Percentiles rank a stretch among this genome's conserved stretches.
phyloP scores from a whole-genome alignment of 1,284 basidiomycete species.

The Leccinum angustisporum region DNA sequence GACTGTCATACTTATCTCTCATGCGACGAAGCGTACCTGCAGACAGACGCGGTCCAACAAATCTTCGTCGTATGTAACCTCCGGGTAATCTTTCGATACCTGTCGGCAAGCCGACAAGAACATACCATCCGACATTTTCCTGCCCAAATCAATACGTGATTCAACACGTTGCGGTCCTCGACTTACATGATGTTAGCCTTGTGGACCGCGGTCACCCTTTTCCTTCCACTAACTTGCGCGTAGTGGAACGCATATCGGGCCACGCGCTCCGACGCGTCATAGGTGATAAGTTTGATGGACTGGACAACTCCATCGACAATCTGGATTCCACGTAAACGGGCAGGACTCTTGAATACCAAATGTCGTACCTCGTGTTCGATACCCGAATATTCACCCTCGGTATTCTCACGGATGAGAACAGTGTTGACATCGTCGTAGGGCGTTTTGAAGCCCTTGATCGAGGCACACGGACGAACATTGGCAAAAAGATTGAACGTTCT shows the following conservation, averaged over 20 bases:
- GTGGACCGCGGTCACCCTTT: slow-evolving; percentile 97
- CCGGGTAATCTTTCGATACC: slow-evolving; percentile 95
- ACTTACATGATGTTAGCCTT: slow-evolving; percentile 98
- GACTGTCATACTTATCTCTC: background rate
- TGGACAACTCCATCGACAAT: slow-evolving; percentile 98
- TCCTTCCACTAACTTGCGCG: slow-evolving; percentile 83
- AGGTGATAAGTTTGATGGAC: slow-evolving; percentile 99
- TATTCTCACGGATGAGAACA: slow-evolving; percentile 98
- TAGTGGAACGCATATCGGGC: slow-evolving; percentile 99
- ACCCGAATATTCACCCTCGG: slow-evolving; percentile 99
- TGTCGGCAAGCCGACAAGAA: slow-evolving; percentile 97
- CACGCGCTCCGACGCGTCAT: slow-evolving; percentile 98
- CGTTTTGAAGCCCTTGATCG: slow-evolving; percentile 94
- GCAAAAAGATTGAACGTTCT: slow-evolving; percentile 98
- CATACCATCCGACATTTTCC: slow-evolving; percentile 99
- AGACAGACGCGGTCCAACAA: slow-evolving; percentile 96
- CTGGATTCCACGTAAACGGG: slow-evolving; percentile 38
- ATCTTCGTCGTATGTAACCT: slow-evolving; percentile 95
- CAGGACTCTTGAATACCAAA: slow-evolving; percentile 1
- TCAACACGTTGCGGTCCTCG: slow-evolving; percentile 6
- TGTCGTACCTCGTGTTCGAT: slow-evolving; percentile 89
- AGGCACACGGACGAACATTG: slow-evolving; percentile 96
- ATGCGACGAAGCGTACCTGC: slow-evolving; percentile 50
- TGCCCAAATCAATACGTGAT: slow-evolving; percentile 32
- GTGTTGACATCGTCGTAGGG: slow-evolving; percentile 98